Percentiles rank a stretch among this genome's conserved stretches.
Conservation (phyloP, 2,329 filamentous ascomycete genomes). For the Xylariaceae sp. region DNA sequence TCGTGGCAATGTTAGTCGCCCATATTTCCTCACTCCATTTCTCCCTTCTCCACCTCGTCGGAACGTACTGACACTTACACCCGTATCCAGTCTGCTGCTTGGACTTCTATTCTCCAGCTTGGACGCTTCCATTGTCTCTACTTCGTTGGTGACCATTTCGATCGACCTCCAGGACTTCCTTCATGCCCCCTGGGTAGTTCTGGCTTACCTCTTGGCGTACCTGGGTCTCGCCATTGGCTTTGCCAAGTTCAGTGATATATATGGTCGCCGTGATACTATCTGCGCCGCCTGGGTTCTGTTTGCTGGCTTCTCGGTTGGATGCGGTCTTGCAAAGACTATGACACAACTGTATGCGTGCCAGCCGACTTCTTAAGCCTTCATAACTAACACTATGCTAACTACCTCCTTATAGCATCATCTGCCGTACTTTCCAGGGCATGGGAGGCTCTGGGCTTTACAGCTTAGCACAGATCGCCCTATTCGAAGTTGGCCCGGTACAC, state of each 20-base stretch:
- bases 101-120: conserved; percentile 55
- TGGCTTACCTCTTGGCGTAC: conserved; percentile 55
- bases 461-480: conserved; percentile 53
- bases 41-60: neutral
- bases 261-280: conserved; percentile 50
- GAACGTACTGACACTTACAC: conserved; percentile 6
- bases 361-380: neutral
- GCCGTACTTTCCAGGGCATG: conserved; percentile 55
- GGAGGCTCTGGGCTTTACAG: conserved; percentile 60
- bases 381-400: neutral
- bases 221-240: conserved; percentile 56
- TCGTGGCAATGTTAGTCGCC: conserved; percentile 37
- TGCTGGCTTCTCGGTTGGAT: conserved; percentile 52
- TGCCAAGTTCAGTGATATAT: conserved; percentile 57
- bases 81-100: conserved; percentile 41
- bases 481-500: conserved; percentile 52
- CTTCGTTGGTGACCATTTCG: conserved; percentile 54
- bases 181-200: conserved; percentile 51
- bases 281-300: conserved; percentile 52
- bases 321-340: conserved; percentile 49
- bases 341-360: conserved; percentile 42
- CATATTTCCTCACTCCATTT: conserved; percentile 10
- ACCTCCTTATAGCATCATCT: conserved; percentile 48
- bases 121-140: conserved; percentile 56
- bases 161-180: conserved; percentile 48